Evolutionary conservation across 2,329 filamentous ascomycete genomes (phyloP), one percentile per base, ranked within the genome.

Genomic region (Sporothrix mexicana): DNA sequence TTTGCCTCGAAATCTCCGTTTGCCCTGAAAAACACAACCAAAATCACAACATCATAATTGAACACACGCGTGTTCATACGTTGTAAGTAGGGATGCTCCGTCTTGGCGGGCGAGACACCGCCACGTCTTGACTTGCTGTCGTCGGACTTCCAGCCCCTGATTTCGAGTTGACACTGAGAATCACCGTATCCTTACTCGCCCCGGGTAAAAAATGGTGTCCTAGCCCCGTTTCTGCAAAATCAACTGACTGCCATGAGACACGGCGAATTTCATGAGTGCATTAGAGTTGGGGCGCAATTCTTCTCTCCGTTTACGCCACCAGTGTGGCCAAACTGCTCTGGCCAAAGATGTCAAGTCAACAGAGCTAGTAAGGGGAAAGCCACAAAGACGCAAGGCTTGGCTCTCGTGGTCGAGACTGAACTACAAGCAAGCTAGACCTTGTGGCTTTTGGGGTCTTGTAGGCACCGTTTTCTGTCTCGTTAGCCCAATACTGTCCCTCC

Each of bases 381-480:
- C 15, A 36, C 17, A n/a, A 62, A 62, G 36, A 36, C 15, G 57
- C 57, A 20, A 43, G 30, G 57, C 57, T 62, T 62, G 57, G 36
- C 57, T 62, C 36, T 62, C 57, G 23, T 62, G 36, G 30, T 43
- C 30, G 57, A 62, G 57, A 62, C 57, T 36, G 9, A n/a, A 62
- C 57, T 7, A 17, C 57, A 17, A 62, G 4, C 30, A 62, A 62
- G 36, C 15, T 23, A 59, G 55, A 36, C 9, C 20, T 55, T 12
- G n/a, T 9, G 20, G 23, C n/a, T 10, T 23, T 30, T 30, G 13
- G 15, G 13, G 57, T 20, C 51, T 7, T 20, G 15, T 20, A n/a
- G 57, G 59, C 10, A 43, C 36, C 36, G n/a, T 45, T 64, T 64
- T 43, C 45, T 64, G 41, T 23, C 17, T 20, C 13, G 20, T 9